Conservation (phyloP, 2,329 filamentous ascomycete species). For the Grosmannia penicillata region DNA sequence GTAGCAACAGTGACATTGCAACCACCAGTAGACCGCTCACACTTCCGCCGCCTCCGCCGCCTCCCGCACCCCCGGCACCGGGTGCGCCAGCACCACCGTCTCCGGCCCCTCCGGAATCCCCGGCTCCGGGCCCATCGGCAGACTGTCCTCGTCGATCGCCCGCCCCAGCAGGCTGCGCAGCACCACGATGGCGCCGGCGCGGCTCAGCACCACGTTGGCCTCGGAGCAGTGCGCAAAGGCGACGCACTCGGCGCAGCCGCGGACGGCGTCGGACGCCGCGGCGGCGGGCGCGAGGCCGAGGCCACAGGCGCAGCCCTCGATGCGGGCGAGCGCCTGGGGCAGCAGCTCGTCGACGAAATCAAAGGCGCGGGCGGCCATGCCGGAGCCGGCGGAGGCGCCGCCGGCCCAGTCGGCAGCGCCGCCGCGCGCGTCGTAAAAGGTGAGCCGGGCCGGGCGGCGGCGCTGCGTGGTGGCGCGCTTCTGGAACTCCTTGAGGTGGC, state of each 20-base stretch:
- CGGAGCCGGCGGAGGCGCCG: conserved; percentile 62
- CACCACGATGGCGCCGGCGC: conserved; percentile 72
- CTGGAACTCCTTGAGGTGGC: conserved; percentile 74
- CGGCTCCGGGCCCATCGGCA: conserved; percentile 75
- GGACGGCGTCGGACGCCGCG: conserved; percentile 64
- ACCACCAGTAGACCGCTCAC: too few species aligned
- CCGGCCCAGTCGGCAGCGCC: too few species aligned
- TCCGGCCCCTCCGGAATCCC: conserved; percentile 58
- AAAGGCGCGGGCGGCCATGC: conserved; percentile 85
- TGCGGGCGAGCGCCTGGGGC: conserved; percentile 57
- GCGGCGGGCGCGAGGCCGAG: neutral
- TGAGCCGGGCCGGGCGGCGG: conserved; percentile 69
- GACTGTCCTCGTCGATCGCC: conserved; percentile 66
- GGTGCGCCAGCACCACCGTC: conserved; percentile 61
- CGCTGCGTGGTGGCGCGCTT: conserved; percentile 36
- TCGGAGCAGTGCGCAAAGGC: conserved; percentile 74
- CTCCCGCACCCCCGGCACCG: conserved; percentile 31
- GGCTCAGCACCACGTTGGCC: conserved; percentile 84
- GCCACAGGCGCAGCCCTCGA: conserved; percentile 54
- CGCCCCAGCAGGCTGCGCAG: conserved; percentile 59
- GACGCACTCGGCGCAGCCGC: conserved; percentile 86
- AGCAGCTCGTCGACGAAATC: conserved; percentile 77
- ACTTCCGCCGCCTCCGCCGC: neutral
- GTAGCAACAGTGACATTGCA: too few species aligned
- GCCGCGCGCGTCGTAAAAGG: conserved; percentile 91